Evolutionary conservation across 345 rosid genomes (phyloP), one percentile per base, ranked within the genome.

Genomic region (Rubroshorea leprosula): DNA sequence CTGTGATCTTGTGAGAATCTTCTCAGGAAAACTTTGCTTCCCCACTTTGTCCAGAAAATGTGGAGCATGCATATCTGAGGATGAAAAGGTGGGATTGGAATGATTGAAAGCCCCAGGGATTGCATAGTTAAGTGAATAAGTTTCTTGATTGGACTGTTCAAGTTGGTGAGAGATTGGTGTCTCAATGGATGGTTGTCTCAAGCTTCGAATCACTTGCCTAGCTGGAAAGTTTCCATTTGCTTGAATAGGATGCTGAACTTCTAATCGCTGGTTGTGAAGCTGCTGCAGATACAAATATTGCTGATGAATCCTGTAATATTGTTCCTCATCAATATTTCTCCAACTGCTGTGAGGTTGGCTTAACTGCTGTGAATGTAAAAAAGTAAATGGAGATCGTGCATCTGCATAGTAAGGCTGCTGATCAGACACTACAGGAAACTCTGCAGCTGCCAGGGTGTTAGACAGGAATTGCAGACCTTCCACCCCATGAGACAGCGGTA

Each of bases 1-100:
- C 4, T 76, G 82, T 5, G 87, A 70, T 78, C 90, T 80, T 67
- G 81, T 77, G 21, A 81, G 58, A 64, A 79, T 78, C 78, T 81
- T 88, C 68, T 83, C 87, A 7, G 88, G 81, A 66, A 73, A 78
- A 51, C 43, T 65, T 57, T 68, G 75, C 49, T 60, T 80, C 49
- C 77, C 78, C 19, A 64, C 56, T 51, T 69, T 79, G 48, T 79
- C 79, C 48, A 65, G 26, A 64, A 62, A 67, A 52, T 69, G 75
- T 43, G 60, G 31, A 20, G 57, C 38, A 64, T 41, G 60, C 15
- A 43, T 60, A 59, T 68, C 72, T 53, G 76, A 12, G 0, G 77
- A 58, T 44, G 73, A 25, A 57, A 66, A 60, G 21, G 55, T 57
- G 24, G 61, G 52, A 56, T 41, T 66, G 2, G 72, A 58, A 55